Base-by-base conservation (phyloP, 106 monocot genomes). In the Ottelia alismoides region DNA sequence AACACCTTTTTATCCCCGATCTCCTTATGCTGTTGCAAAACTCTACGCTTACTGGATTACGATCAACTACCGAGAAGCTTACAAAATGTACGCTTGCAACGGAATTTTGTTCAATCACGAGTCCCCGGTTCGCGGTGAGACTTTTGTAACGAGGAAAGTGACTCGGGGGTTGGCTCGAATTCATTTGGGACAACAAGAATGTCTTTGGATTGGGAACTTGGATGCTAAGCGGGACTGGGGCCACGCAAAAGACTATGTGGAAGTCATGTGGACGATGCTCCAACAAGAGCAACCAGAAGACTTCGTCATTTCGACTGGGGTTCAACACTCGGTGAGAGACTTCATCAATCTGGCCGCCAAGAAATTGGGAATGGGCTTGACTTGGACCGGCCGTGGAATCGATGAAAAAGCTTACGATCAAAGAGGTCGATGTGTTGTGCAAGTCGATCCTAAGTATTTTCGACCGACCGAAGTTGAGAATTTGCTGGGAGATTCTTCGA, bases 201-300 rank as follows among this genome's bases (percentile, higher is more conserved):
- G 76, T 65, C 62, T 90, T 19, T 90, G 70, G 60, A 67, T 90
- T 2, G 89, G 89, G 20, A 90, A 90, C 49, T 62, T 90, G 19
- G 65, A 74, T 0, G 83, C 89, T 18, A 64, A 83, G 20, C 53
- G 89, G 12, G 89, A 90, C 50, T 90, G 89, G 89, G 89, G 89
- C 3, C 84, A 80, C 44, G 89, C 89, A 7, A 84, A 80, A 0
- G 89, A 90, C 32, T 90, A 90, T 30, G 89, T 90, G 1, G 89
- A 90, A 67, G 89, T 84, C 1, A 90, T 90, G 89, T 90, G 89
- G 89, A 63, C 80, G 61, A 90, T 90, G 89, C 66, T 90, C 55
- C 89, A 90, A 77, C 83, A 75, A 77, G 84, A 77, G 2, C 22
- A 78, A 59, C 80, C 89, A 0, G 74, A 45, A 10, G 89, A 90